Conservation (phyloP, 2,329 filamentous ascomycete species). For the Hymenoscyphus linearis region DNA sequence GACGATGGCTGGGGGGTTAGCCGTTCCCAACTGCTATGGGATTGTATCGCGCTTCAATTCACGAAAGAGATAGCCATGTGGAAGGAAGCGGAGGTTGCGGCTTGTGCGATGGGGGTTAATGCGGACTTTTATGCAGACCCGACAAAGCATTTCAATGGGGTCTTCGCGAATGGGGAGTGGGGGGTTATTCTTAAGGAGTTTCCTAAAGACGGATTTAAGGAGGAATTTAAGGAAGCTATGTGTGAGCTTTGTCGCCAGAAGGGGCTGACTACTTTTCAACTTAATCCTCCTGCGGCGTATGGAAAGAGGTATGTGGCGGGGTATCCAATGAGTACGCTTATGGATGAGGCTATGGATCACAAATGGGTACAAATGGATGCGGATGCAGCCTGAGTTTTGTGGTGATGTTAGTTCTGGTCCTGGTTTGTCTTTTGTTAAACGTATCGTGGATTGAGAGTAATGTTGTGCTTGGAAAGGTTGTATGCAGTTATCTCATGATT, state of each 20-base stretch:
- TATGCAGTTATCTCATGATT: background rate
- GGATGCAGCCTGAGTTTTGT: too few relatives aligned
- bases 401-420: too few relatives aligned
- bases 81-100: slow-evolving; percentile 39
- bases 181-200: slow-evolving; percentile 28
- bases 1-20: slow-evolving; percentile 35
- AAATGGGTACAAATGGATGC: too few relatives aligned
- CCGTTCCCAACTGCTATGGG: slow-evolving; percentile 33
- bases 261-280: slow-evolving; percentile 33
- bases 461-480: background rate
- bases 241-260: slow-evolving; percentile 34
- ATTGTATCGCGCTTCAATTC: slow-evolving; percentile 39
- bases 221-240: slow-evolving; percentile 30
- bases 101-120: background rate
- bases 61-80: too few relatives aligned
- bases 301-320: slow-evolving; percentile 18
- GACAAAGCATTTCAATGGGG: slow-evolving; percentile 21
- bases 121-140: slow-evolving; percentile 11
- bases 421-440: background rate
- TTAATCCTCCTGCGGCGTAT: slow-evolving; percentile 31
- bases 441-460: background rate
- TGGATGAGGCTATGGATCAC: too few relatives aligned
- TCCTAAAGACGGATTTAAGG: slow-evolving; percentile 31
- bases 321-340: background rate
- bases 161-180: slow-evolving; percentile 26